These are phyloP conservation scores for Penicillium sp. DNA, from an alignment of 2,329 filamentous ascomycete genomes.

Conservation along the genomic window DNA sequence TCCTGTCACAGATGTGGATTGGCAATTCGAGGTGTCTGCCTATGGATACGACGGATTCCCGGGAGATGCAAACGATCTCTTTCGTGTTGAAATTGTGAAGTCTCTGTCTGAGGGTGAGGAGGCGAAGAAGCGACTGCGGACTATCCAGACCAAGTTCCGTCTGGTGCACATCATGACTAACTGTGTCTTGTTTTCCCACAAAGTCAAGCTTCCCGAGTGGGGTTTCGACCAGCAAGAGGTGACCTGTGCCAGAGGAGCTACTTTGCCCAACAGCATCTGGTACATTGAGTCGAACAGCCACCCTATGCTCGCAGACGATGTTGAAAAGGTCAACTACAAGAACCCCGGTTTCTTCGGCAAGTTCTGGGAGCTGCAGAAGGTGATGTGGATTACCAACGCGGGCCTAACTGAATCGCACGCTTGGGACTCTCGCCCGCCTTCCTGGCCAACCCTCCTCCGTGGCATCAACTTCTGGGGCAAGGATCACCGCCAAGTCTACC, in stretches of 20 bases:
- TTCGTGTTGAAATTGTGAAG: constrained; percentile 90
- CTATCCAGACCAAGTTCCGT: constrained; percentile 93
- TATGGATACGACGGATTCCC: constrained; percentile 97
- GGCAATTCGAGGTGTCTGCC: constrained; percentile 92
- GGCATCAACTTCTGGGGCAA: constrained; percentile 99
- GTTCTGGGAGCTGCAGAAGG: constrained; percentile 91
- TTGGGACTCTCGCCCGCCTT: constrained; percentile 90
- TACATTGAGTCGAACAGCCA: constrained; percentile 89
- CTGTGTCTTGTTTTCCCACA: constrained; percentile 93
- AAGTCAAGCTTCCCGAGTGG: constrained; percentile 97
- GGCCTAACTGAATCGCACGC: constrained; percentile 92
- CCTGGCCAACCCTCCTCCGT: constrained; percentile 83
- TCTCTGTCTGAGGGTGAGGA: constrained; percentile 68
- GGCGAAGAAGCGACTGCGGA: constrained; percentile 77
- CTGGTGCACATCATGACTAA: constrained; percentile 95
- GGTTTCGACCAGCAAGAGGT: constrained; percentile 97
- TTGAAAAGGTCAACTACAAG: constrained; percentile 92
- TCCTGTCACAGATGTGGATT: constrained; percentile 76
- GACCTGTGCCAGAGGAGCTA: constrained; percentile 83
- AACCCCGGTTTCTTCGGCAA: constrained; percentile 94
- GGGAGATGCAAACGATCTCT: constrained; percentile 91
- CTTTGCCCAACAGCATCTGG: constrained; percentile 92
- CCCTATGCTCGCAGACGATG: constrained; percentile 60
- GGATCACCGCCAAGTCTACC: constrained; percentile 87
- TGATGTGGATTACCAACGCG: constrained; percentile 98